These are phyloP conservation scores for Onygenales sp. DNA, from an alignment of 2,329 filamentous ascomycete species.

Conservation along the genomic window DNA sequence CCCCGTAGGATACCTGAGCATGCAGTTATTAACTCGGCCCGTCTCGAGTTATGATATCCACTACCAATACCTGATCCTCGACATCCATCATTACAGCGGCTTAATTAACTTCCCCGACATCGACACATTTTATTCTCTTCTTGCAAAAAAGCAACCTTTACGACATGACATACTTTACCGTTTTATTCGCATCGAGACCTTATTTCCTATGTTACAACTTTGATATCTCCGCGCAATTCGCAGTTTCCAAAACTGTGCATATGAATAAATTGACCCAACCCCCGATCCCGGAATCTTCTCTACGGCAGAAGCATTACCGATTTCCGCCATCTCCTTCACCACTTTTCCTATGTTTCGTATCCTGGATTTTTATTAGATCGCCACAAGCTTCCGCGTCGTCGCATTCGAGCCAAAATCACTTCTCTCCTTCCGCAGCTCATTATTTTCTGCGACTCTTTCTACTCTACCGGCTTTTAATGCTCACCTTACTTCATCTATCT, in stretches of 20 bases:
- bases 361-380: slow-evolving; percentile 1
- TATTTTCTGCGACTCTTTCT: not conserved
- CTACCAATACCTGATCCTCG: slow-evolving; percentile 1
- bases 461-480: not conserved
- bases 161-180: slow-evolving; percentile 5
- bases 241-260: not conserved
- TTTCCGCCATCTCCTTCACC: not conserved
- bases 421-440: not conserved
- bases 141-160: not conserved
- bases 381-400: not conserved
- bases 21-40: not conserved
- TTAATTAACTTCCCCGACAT: not conserved
- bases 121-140: not conserved
- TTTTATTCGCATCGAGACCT: slow-evolving; percentile 1
- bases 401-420: not conserved
- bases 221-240: not conserved
- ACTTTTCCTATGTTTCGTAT: not conserved
- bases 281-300: not conserved
- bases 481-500: not conserved
- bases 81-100: not conserved
- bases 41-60: not conserved
- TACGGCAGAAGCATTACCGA: not conserved
- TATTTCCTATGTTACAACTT: slow-evolving; percentile 4
- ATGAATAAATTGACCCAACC: slow-evolving; percentile 1
- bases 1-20: not conserved